A percentile compares a stretch with the other conserved stretches of the same genome.
phyloP scores from a whole-genome alignment of 306 rosid genomes.

The Hippophae rhamnoides region DNA sequence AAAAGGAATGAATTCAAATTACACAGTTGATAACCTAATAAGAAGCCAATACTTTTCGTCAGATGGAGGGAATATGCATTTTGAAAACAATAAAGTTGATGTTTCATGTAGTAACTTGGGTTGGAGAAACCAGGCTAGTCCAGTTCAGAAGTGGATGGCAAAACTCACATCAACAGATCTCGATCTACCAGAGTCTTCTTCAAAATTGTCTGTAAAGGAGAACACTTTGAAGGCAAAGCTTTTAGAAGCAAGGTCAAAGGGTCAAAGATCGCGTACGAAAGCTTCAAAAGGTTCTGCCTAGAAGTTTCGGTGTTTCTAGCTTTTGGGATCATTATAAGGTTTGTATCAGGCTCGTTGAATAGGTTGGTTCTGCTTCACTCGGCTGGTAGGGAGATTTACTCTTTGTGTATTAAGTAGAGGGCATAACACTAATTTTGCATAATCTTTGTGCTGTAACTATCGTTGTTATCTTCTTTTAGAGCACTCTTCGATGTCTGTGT shows the following conservation, averaged over 20 bases:
- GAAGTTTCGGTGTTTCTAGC: background rate
- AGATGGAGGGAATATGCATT: slow-evolving; percentile 41
- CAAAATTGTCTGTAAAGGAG: slow-evolving; percentile 63
- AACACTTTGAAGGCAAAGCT: slow-evolving; percentile 84
- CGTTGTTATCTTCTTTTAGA: slow-evolving; percentile 20
- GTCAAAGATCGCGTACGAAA: slow-evolving; percentile 59
- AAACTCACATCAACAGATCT: slow-evolving; percentile 34
- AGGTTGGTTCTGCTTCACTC: slow-evolving; percentile 9
- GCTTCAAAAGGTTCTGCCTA: slow-evolving; percentile 48
- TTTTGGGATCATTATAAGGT: background rate
- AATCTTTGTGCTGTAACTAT: slow-evolving; percentile 17
- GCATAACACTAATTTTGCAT: too few relatives aligned
- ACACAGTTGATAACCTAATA: slow-evolving; percentile 42
- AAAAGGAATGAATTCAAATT: slow-evolving; percentile 32
- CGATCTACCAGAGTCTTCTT: slow-evolving; percentile 38
- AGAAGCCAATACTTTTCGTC: slow-evolving; percentile 53
- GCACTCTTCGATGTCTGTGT: slow-evolving; percentile 30
- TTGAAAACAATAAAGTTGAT: slow-evolving; percentile 47
- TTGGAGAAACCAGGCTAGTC: slow-evolving; percentile 91
- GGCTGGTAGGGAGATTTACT: slow-evolving; percentile 10
- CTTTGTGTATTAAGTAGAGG: slow-evolving; percentile 12
- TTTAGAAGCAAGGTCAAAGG: slow-evolving; percentile 88
- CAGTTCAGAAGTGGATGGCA: slow-evolving; percentile 72
- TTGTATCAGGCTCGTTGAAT: background rate
- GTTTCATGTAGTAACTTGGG: slow-evolving; percentile 91